phyloP scores from a whole-genome alignment of 2,329 filamentous ascomycete genomes.

The Aspergillus sp. region DNA sequence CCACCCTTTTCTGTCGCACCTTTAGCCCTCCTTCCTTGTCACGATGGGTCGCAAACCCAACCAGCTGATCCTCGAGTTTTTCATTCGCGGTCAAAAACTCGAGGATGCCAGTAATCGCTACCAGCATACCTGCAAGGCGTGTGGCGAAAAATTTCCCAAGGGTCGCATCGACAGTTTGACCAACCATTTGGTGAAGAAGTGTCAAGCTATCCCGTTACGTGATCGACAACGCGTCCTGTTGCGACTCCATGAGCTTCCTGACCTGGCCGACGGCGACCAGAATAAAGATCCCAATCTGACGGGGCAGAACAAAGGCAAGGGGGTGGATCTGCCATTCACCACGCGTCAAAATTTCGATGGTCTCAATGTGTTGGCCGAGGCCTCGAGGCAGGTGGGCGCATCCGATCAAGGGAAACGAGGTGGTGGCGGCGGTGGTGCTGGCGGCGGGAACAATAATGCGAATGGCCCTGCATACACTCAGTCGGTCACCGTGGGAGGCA shows the following conservation, averaged over 20 bases:
- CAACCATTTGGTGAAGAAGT: constrained; percentile 81
- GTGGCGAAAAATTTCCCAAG: constrained; percentile 86
- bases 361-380: constrained; percentile 82
- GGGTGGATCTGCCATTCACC: constrained; percentile 44
- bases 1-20: constrained; percentile 10
- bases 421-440: too few species aligned
- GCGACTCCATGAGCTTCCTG: constrained; percentile 68
- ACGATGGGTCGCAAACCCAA: constrained; percentile 82
- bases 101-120: constrained; percentile 90
- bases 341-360: constrained; percentile 69
- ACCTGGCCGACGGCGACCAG: constrained; percentile 45
- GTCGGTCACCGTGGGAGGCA: constrained; percentile 41
- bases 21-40: not conserved
- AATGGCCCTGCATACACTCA: constrained; percentile 37
- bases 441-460: not conserved
- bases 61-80: constrained; percentile 82
- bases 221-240: constrained; percentile 75
- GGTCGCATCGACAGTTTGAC: constrained; percentile 81
- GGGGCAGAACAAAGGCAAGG: constrained; percentile 35
- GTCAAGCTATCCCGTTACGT: constrained; percentile 71
- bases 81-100: constrained; percentile 81
- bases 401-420: constrained; percentile 46
- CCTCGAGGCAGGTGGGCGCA: constrained; percentile 72
- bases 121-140: constrained; percentile 84
- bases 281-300: constrained; percentile 40